Conservation (phyloP, 768 basidiomycete genomes). For the Sporobolomyces roseus region DNA sequence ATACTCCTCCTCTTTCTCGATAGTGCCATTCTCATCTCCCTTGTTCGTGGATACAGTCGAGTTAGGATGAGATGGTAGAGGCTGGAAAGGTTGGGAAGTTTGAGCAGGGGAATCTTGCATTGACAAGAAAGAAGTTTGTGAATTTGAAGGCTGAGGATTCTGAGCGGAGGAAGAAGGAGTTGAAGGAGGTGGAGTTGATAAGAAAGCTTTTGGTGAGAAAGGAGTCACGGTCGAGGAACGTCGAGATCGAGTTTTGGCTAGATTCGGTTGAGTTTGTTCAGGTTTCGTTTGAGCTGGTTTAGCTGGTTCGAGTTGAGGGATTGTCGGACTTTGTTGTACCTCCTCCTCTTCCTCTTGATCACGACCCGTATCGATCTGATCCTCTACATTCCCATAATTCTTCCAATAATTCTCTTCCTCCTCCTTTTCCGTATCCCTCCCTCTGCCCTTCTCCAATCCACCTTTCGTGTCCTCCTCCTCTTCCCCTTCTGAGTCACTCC, state of each 20-base stretch:
- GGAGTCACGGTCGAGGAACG: constrained; percentile 13
- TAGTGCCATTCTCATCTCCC: neutral
- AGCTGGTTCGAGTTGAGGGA: too few species aligned
- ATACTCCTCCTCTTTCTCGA: constrained; percentile 1
- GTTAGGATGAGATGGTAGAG: neutral
- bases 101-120: neutral
- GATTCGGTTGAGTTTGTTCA: too few species aligned
- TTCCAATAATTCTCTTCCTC: constrained; percentile 25
- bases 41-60: too few species aligned
- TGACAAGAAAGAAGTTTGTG: neutral
- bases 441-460: constrained; percentile 1
- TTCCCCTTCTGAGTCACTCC: constrained; percentile 2
- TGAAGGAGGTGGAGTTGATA: neutral
- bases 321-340: too few species aligned
- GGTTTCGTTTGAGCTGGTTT: neutral
- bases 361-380: constrained; percentile 13
- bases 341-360: neutral
- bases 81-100: constrained; percentile 3
- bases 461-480: neutral
- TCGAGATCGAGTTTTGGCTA: constrained; percentile 8
- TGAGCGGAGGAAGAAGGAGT: neutral
- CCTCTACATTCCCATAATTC: constrained; percentile 5
- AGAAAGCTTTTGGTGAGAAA: too few species aligned
- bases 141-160: neutral
- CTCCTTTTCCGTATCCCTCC: neutral